Conservation (phyloP, 306 rosid genomes). For the Vicia sativa region DNA sequence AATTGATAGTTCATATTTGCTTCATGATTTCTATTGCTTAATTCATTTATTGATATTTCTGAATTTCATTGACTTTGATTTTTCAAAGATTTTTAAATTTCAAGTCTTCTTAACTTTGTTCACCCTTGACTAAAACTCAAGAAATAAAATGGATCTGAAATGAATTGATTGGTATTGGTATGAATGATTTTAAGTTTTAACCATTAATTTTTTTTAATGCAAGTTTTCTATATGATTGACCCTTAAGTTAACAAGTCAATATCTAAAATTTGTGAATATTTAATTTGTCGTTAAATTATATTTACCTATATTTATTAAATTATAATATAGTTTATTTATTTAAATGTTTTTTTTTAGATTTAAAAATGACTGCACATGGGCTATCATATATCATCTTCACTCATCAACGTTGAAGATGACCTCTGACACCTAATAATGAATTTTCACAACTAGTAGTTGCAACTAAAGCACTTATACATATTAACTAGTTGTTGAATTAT, state of each 20-base stretch:
- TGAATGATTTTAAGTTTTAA: constrained; percentile 16
- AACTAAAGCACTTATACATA: constrained; percentile 39
- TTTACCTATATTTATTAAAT: not conserved
- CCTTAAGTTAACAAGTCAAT: constrained; percentile 31
- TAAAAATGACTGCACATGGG: constrained; percentile 11
- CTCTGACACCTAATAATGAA: constrained; percentile 41
- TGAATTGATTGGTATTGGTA: constrained; percentile 13
- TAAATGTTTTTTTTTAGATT: not conserved
- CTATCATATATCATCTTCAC: constrained; percentile 2
- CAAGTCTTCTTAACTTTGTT: constrained; percentile 3
- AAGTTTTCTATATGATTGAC: constrained; percentile 18
- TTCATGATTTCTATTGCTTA: not conserved
- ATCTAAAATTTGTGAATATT: not conserved
- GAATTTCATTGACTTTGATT: constrained; percentile 29
- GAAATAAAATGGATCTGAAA: constrained; percentile 48
- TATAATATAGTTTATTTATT: not conserved
- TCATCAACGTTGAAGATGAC: constrained; percentile 37
- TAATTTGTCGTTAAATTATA: constrained; percentile 16
- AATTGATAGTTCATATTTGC: not conserved
- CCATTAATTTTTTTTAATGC: not conserved
- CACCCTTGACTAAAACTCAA: constrained; percentile 2
- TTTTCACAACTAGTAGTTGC: constrained; percentile 32
- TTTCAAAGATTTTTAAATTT: not conserved
- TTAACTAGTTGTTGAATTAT: constrained; percentile 40
- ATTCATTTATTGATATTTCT: constrained; percentile 19